A percentile compares a stretch with the other conserved stretches of the same genome.
Evolutionary conservation across 495 filamentous ascomycete species (phyloP).

Genomic region (Lophium mytilinum): DNA sequence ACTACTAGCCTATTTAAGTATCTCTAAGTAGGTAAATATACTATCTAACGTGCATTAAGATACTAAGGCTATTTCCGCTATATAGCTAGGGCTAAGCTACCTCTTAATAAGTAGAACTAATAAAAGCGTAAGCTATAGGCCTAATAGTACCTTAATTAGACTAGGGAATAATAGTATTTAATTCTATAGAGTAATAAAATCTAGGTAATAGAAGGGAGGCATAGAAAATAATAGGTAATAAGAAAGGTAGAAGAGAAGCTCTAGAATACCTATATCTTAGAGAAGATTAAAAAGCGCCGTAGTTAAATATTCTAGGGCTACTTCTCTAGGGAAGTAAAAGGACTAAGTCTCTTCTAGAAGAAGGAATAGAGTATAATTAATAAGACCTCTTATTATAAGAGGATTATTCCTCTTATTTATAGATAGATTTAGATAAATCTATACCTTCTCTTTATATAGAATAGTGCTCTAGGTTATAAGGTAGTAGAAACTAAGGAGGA

Average conservation of each 20-base stretch:
- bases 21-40: neutral
- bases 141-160: constrained; percentile 3
- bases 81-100: constrained; percentile 5
- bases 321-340: constrained; percentile 16
- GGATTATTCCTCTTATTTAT: constrained; percentile 11
- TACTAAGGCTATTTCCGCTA: neutral
- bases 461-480: constrained; percentile 13
- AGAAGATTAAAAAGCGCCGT: constrained; percentile 11
- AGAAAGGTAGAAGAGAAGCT: constrained; percentile 15
- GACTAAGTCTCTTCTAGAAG: constrained; percentile 23
- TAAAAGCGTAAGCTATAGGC: neutral
- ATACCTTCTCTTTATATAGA: constrained; percentile 13
- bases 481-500: constrained; percentile 3
- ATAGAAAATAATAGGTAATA: constrained; percentile 16
- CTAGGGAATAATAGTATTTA: neutral
- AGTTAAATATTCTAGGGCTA: constrained; percentile 28
- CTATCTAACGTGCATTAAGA: neutral
- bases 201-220: constrained; percentile 9
- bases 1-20: too few relatives aligned
- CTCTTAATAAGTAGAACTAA: constrained; percentile 2
- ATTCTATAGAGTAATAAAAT: constrained; percentile 18
- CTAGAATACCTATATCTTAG: constrained; percentile 21
- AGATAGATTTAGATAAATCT: constrained; percentile 13
- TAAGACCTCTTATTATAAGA: constrained; percentile 2
- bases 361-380: constrained; percentile 22